Evolutionary conservation across 148 eudicot genomes (phyloP).

Genomic region (Spergularia marina): DNA sequence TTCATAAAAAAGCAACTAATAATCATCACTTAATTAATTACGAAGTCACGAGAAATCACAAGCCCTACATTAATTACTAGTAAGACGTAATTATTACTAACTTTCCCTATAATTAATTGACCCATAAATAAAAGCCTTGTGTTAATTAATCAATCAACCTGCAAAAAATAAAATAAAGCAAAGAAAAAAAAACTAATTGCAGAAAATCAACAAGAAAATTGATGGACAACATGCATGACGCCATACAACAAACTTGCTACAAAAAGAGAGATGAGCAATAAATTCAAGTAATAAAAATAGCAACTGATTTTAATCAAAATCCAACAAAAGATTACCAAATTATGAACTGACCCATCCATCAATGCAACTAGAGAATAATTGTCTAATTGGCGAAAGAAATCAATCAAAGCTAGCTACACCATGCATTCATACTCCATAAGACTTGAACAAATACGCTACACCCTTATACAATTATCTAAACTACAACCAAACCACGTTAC

Average conservation of each 20-base stretch:
- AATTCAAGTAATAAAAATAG: slow-evolving; percentile 20
- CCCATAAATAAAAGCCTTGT: too few relatives aligned
- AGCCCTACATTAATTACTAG: neutral
- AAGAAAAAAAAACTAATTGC: neutral
- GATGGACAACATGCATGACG: slow-evolving; percentile 10
- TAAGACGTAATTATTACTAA: too few relatives aligned
- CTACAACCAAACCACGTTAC: too few relatives aligned
- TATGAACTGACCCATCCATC: slow-evolving; percentile 27
- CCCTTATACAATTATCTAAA: too few relatives aligned
- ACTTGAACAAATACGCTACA: too few relatives aligned
- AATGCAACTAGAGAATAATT: slow-evolving; percentile 37
- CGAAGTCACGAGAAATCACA: neutral
- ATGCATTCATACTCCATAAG: too few relatives aligned
- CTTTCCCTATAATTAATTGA: too few relatives aligned
- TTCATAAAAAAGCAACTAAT: neutral
- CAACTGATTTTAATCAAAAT: slow-evolving; percentile 21
- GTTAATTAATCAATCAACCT: slow-evolving; percentile 6
- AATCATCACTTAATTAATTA: neutral
- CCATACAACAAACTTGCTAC: slow-evolving; percentile 19
- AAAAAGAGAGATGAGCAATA: slow-evolving; percentile 22
- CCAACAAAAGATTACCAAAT: slow-evolving; percentile 37
- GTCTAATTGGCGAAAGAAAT: slow-evolving; percentile 29
- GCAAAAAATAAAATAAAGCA: neutral
- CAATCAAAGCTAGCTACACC: slow-evolving; percentile 22
- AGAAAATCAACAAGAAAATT: slow-evolving; percentile 19